These are phyloP conservation scores for Gaeumannomyces sp. DNA, from an alignment of 2,329 filamentous ascomycete species.

Conservation along the genomic window DNA sequence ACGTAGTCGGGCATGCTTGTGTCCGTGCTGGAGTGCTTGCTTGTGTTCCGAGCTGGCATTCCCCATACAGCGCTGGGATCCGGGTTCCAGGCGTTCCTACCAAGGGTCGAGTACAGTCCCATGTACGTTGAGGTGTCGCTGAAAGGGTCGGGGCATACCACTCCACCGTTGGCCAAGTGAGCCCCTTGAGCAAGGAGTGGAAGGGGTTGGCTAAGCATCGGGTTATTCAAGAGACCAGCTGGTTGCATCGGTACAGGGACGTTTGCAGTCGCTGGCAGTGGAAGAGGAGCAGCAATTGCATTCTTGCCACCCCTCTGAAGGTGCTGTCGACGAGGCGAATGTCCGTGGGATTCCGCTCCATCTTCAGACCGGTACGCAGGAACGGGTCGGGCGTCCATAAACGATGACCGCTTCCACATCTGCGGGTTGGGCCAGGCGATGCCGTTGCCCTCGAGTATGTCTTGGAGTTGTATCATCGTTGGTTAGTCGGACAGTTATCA, in stretches of 20 bases:
- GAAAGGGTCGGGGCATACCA: constrained; percentile 23
- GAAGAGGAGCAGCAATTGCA: not conserved
- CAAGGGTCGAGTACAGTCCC: constrained; percentile 16
- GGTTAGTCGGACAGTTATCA: constrained; percentile 14
- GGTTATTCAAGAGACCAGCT: constrained; percentile 4
- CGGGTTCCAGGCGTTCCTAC: not conserved
- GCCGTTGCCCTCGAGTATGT: constrained; percentile 62
- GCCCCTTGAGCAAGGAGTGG: constrained; percentile 6
- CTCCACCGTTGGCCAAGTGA: constrained; percentile 2
- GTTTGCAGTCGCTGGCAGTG: not conserved
- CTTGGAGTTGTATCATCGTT: constrained; percentile 33
- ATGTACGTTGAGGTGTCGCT: constrained; percentile 19
- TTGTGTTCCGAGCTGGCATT: constrained; percentile 8
- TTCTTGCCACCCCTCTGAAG: constrained; percentile 12
- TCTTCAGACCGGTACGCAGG: constrained; percentile 37
- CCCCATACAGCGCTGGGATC: constrained; percentile 16
- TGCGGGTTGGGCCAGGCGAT: constrained; percentile 75
- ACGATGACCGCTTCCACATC: constrained; percentile 56
- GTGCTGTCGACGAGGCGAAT: constrained; percentile 48
- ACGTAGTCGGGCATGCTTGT: constrained; percentile 37
- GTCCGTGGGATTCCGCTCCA: constrained; percentile 50
- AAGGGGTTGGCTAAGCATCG: constrained; percentile 2
- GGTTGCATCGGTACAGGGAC: not conserved
- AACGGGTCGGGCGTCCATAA: constrained; percentile 34
- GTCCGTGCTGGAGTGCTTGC: constrained; percentile 30